Conservation (phyloP, 257 asterid genomes). For the Hygrophila difformis region DNA sequence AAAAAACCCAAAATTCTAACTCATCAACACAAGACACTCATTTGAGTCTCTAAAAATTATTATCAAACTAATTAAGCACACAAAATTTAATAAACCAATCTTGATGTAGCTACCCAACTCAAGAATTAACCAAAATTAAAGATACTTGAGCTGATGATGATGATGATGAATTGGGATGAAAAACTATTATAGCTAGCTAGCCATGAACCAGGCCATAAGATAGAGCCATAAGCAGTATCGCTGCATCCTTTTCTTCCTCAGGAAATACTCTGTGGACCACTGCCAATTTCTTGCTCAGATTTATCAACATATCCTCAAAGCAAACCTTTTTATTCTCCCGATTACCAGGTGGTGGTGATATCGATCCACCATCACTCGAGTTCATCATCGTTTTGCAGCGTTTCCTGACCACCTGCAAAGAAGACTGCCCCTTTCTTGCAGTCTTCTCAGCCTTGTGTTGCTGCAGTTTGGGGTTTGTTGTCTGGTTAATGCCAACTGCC, state of each 20-base stretch:
- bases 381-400: conserved; percentile 47
- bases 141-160: too few relatives aligned
- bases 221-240: conserved; percentile 83
- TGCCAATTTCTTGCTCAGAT: conserved; percentile 57
- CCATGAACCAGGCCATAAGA: conserved; percentile 85
- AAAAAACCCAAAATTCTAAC: too few relatives aligned
- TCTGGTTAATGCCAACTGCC: not conserved
- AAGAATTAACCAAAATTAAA: too few relatives aligned
- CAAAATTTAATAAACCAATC: too few relatives aligned
- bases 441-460: conserved; percentile 31
- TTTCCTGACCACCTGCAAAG: conserved; percentile 53
- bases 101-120: too few relatives aligned
- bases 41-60: too few relatives aligned
- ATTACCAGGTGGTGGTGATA: not conserved
- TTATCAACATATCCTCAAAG: conserved; percentile 78
- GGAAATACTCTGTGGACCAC: conserved; percentile 74
- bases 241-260: conserved; percentile 94
- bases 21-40: too few relatives aligned
- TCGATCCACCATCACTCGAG: too few relatives aligned
- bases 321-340: too few relatives aligned
- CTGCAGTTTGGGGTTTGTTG: conserved; percentile 3
- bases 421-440: conserved; percentile 21
- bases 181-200: too few relatives aligned
- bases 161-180: too few relatives aligned
- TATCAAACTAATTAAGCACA: too few relatives aligned